Evolutionary conservation across 768 basidiomycete genomes (phyloP), one percentile per base, ranked within the genome.

Genomic region (Agaricus subrufescens): DNA sequence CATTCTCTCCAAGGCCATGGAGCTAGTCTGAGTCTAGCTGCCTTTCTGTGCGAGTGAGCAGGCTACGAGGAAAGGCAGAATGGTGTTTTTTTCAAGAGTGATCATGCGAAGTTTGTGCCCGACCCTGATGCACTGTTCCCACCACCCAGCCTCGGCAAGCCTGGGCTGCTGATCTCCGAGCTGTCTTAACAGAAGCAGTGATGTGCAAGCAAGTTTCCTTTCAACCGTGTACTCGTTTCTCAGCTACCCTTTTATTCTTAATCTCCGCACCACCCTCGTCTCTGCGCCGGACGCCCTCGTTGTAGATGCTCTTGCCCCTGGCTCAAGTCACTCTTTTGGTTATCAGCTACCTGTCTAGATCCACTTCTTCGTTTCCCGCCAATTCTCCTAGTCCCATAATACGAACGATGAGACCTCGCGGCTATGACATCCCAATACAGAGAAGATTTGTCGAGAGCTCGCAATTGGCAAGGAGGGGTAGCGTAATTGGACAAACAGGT

Each of bases 401-500:
- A 19, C 25, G 50, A 53, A 46, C 7, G 27, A 19, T 7, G 19
- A 25, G 7, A 12, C n/a, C 52, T 52, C 61, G 59, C 12, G 64
- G 65, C 38, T 62, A 61, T 58, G 61, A 62, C 46, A 52, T 67
- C 40, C 63, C 66, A 6, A 62, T 67, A 31, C 56, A 44, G 61
- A 49, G 62, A 62, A 60, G 62, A 57, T 57, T 50, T 58, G 47
- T 65, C 23, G 23, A 57, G 55, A 43, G 29, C 19, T 46, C 51
- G 26, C 55, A 61, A 58, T 43, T 60, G 59, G 48, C 43, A 46
- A 63, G 59, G 56, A 61, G 69, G 57, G 67, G 66, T 31, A 63
- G 63, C 38, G 65, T 73, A 1, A 68, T 60, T 46, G 73, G 73
- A 14, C 59, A 67, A 3, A 64, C 67, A 40, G 74, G 73, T 14